A percentile compares a stretch with the other conserved stretches of the same genome.
Evolutionary conservation across 1,284 basidiomycete genomes (phyloP).

Genomic region (Ganoderma lucidum): DNA sequence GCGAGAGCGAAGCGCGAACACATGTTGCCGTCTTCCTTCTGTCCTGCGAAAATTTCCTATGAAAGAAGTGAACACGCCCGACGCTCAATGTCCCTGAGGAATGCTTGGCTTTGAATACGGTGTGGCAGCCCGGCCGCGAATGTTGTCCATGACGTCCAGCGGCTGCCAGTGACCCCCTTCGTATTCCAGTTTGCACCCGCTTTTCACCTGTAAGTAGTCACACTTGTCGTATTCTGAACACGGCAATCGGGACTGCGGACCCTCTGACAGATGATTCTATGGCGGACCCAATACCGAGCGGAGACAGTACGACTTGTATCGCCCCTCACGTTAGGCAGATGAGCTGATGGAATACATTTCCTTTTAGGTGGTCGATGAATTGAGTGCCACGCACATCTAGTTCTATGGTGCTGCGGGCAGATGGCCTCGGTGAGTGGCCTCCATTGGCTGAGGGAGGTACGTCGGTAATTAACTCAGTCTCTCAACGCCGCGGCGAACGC

Average conservation of each 20-base stretch:
- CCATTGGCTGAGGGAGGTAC: constrained; percentile 24
- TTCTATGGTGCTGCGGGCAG: constrained; percentile 18
- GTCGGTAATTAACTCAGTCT: constrained; percentile 23
- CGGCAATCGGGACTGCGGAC: constrained; percentile 20
- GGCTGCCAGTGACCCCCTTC: background rate
- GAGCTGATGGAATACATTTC: constrained; percentile 14
- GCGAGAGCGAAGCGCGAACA: background rate
- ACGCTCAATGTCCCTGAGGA: constrained; percentile 9
- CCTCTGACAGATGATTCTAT: constrained; percentile 9
- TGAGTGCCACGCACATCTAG: background rate
- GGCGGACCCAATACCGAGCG: constrained; percentile 13
- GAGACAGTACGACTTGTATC: constrained; percentile 18
- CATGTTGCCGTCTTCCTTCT: background rate
- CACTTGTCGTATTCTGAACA: background rate
- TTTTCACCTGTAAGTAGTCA: background rate
- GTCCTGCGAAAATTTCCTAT: background rate
- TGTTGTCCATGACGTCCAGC: background rate
- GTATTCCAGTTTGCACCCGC: constrained; percentile 3
- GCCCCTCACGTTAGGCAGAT: constrained; percentile 4
- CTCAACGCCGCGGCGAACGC: constrained; percentile 16
- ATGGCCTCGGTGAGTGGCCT: background rate
- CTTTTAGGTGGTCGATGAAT: constrained; percentile 15
- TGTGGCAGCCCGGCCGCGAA: background rate
- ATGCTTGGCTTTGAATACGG: background rate
- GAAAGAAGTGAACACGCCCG: background rate